Conservation (phyloP, 2,329 filamentous ascomycete genomes). For the Stemphylium vesicarium region DNA sequence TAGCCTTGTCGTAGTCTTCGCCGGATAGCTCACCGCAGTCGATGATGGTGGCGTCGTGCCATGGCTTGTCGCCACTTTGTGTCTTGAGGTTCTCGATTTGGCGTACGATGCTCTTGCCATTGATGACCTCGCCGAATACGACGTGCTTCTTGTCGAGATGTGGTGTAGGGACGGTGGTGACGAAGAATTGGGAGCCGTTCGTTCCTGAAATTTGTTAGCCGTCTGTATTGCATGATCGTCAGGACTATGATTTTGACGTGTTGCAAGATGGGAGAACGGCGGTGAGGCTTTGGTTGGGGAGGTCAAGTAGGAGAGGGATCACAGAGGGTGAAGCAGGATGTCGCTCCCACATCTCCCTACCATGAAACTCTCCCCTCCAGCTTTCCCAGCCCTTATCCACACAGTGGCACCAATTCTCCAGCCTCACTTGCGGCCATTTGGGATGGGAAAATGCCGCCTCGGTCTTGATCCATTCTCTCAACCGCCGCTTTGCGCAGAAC, state of each 20-base stretch:
- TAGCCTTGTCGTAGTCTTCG: constrained; percentile 69
- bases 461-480: no score
- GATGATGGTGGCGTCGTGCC: constrained; percentile 65
- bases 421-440: no score
- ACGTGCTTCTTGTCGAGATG: constrained; percentile 97
- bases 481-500: constrained; percentile 34
- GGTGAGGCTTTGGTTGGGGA: no score
- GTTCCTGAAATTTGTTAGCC: constrained; percentile 64
- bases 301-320: no score
- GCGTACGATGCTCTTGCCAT: constrained; percentile 88
- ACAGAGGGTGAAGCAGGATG: no score
- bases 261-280: no score
- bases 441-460: no score
- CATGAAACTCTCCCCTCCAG: no score
- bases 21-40: constrained; percentile 87
- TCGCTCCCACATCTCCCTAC: no score
- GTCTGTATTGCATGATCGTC: neutral
- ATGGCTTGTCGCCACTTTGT: constrained; percentile 77
- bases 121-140: constrained; percentile 92
- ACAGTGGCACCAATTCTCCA: no score
- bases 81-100: constrained; percentile 86
- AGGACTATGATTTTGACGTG: no score
- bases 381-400: no score
- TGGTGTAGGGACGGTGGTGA: constrained; percentile 93
- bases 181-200: constrained; percentile 98